phyloP scores from a whole-genome alignment of 805 yeast genomes.

The Spencermartinsiella europaea region DNA sequence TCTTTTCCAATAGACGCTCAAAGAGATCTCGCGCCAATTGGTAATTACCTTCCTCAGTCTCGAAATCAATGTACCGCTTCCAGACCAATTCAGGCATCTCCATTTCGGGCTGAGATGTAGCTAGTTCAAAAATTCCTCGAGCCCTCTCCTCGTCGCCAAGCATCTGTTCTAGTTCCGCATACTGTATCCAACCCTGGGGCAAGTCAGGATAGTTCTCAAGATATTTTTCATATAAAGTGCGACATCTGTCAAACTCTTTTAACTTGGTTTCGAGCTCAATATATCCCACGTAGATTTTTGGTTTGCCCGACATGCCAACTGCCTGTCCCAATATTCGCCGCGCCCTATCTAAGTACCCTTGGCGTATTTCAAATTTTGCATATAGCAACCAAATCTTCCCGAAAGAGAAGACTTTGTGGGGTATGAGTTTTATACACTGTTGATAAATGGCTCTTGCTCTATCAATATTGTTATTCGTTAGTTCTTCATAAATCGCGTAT shows the following conservation, averaged over 20 bases:
- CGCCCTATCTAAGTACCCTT: constrained; percentile 39
- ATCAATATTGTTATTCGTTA: constrained; percentile 37
- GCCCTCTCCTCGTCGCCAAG: constrained; percentile 67
- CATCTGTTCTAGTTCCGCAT: constrained; percentile 61
- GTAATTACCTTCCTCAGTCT: constrained; percentile 55
- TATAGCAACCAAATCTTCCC: constrained; percentile 68
- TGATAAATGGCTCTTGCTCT: constrained; percentile 49
- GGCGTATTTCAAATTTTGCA: constrained; percentile 71
- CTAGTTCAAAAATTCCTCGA: constrained; percentile 56
- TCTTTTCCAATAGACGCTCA: constrained; percentile 35
- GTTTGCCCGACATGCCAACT: constrained; percentile 55
- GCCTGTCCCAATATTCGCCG: constrained; percentile 68
- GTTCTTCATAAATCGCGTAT: constrained; percentile 59
- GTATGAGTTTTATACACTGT: constrained; percentile 44
- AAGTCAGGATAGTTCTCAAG: constrained; percentile 44
- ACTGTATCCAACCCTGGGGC: constrained; percentile 52
- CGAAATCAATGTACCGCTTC: constrained; percentile 49
- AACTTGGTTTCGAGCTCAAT: constrained; percentile 60
- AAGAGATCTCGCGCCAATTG: constrained; percentile 50
- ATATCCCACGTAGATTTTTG: constrained; percentile 55
- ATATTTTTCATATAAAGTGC: constrained; percentile 65
- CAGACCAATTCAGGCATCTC: constrained; percentile 30
- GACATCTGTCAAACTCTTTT: constrained; percentile 75
- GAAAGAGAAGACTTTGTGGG: constrained; percentile 59
- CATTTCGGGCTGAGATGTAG: constrained; percentile 32